Percentiles rank a stretch among this genome's conserved stretches.
Evolutionary conservation across 208 protist genomes (phyloP).

Genomic region (Trypanosoma caninum): DNA sequence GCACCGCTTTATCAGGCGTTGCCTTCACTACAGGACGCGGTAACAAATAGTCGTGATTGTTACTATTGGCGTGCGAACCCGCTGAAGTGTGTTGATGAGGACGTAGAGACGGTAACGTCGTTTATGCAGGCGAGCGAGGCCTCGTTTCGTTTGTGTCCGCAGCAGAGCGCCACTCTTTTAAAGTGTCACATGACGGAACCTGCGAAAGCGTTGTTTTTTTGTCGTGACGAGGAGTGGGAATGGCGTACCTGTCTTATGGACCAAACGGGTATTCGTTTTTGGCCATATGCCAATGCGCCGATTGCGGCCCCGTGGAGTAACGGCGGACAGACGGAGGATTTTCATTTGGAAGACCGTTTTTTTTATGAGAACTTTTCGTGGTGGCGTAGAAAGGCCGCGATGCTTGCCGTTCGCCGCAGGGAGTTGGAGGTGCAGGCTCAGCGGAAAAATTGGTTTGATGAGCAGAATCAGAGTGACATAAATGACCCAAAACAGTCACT

Average conservation of each 20-base stretch:
- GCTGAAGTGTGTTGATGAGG: conserved; percentile 81
- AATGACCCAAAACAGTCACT: conserved; percentile 24
- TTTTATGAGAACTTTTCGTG: conserved; percentile 88
- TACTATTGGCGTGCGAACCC: conserved; percentile 91
- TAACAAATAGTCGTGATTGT: conserved; percentile 66
- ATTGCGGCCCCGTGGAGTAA: conserved; percentile 83
- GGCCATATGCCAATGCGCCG: conserved; percentile 87
- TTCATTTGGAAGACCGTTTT: conserved; percentile 89
- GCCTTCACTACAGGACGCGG: conserved; percentile 67
- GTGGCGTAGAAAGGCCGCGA: conserved; percentile 72
- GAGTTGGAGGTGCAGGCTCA: conserved; percentile 77
- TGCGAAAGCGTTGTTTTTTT: conserved; percentile 86
- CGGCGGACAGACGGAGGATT: conserved; percentile 89
- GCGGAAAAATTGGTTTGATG: conserved; percentile 70
- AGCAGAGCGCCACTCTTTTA: conserved; percentile 85
- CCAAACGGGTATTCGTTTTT: conserved; percentile 87
- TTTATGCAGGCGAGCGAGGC: conserved; percentile 90
- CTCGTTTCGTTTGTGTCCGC: conserved; percentile 85
- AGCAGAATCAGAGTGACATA: conserved; percentile 33
- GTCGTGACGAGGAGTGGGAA: conserved; percentile 91
- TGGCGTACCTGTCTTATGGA: conserved; percentile 92
- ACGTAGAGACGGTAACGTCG: conserved; percentile 63
- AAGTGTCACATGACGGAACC: conserved; percentile 93
- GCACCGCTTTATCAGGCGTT: conserved; percentile 87
- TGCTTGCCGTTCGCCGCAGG: conserved; percentile 75